phyloP scores from a whole-genome alignment of 495 filamentous ascomycete species.

The Xylaria acuta region DNA sequence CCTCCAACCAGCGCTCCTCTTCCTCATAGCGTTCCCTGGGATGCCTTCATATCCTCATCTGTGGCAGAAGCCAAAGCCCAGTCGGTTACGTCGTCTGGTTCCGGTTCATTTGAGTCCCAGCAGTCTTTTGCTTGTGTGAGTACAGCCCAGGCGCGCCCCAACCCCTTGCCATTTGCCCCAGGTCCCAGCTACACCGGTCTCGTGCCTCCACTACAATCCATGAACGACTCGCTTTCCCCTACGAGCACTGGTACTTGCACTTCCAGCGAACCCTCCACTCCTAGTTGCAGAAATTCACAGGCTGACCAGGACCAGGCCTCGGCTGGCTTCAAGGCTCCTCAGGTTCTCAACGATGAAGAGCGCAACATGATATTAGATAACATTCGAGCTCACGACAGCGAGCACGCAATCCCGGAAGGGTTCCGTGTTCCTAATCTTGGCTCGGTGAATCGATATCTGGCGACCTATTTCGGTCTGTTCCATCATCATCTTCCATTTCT shows the following conservation, averaged over 20 bases:
- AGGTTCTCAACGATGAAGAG: conserved; percentile 77
- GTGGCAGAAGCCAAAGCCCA: conserved; percentile 71
- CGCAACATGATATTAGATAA: conserved; percentile 82
- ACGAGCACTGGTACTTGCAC: conserved; percentile 69
- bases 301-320: conserved; percentile 59
- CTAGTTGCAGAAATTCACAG: conserved; percentile 47
- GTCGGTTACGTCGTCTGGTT: conserved; percentile 67
- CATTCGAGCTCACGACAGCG: conserved; percentile 77
- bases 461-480: conserved; percentile 96
- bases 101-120: conserved; percentile 71
- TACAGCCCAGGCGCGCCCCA: conserved; percentile 60
- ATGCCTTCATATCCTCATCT: conserved; percentile 72
- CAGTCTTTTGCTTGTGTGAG: conserved; percentile 61
- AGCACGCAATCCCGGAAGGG: conserved; percentile 81
- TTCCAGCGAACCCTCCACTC: conserved; percentile 72
- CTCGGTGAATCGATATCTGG: conserved; percentile 85
- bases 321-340: conserved; percentile 70
- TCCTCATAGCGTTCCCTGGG: conserved; percentile 72
- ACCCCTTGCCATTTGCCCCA: conserved; percentile 70
- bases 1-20: conserved; percentile 73
- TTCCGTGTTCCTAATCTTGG: conserved; percentile 83
- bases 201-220: conserved; percentile 67
- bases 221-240: conserved; percentile 71
- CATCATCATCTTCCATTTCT: conserved; percentile 97
- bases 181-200: conserved; percentile 68